Base-by-base conservation (phyloP, 2,329 filamentous ascomycete species). In the Bipolaris zeicola region DNA sequence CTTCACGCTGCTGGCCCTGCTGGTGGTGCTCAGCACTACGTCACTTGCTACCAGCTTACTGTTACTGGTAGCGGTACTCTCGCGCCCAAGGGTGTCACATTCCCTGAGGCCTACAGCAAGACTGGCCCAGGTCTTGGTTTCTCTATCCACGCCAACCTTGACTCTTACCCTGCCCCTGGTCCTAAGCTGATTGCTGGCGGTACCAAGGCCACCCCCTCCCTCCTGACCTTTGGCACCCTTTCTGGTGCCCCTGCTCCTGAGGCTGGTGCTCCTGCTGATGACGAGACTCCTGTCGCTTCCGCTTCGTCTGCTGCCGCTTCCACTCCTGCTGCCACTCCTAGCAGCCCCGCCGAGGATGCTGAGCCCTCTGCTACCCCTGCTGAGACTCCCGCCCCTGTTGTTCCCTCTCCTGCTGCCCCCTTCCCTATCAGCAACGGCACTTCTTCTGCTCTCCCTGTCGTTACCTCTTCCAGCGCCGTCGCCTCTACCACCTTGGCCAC, bases 11-110 rank as follows among this genome's bases (percentile, higher is more conserved):
- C 72, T 33, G 58, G 65, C 61, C 20, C 64, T 47, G 39, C 65
- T n/a, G 72, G 73, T 57, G 77, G 77, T 55, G 78, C 78, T 47
- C 79, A 81, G 66, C 75, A 80, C 60, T 81, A 81, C 64, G 76
- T 78, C 60, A 77, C 76, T 48, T 81, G 78, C 70, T 74, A 78
- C 52, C 78, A 80, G 66, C 65, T 80, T 55, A 76, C 72, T 33
- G 74, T 80, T 39, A 76, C 71, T 33, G 71, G 69, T 14, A 71
- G 71, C 46, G 61, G 73, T 33, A 67, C 61, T 28, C 64, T 66
- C 33, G 72, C 74, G 31, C 76, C 76, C 20, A 68, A 73, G 31
- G 74, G 73, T 68, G 82, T 82, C 55, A 79, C 79, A 65, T 80
- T 84, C 69, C 77, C 80, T 37, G 75, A 74, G 46, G 72, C 73